Percentiles rank a stretch among this genome's conserved stretches.
phyloP scores from a whole-genome alignment of 768 basidiomycete species.

The Psilocybe tampanensis region DNA sequence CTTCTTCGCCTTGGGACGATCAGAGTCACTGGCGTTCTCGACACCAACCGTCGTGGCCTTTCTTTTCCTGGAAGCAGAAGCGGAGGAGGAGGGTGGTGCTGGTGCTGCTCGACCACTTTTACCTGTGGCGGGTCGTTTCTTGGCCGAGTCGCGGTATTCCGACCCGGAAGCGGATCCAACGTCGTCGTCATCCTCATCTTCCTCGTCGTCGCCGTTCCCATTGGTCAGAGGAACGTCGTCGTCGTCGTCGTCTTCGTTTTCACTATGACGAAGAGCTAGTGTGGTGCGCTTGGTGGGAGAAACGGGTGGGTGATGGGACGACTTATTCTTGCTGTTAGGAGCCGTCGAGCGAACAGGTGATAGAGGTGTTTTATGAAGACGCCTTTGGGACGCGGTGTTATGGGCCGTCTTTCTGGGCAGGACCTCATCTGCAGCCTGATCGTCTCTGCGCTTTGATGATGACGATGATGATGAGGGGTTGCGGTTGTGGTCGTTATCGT shows the following conservation, averaged over 20 bases:
- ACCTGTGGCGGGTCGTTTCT: slow-evolving; percentile 14
- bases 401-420: too few relatives aligned
- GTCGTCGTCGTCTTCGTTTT: slow-evolving; percentile 17
- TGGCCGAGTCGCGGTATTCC: slow-evolving; percentile 21
- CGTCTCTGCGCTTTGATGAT: slow-evolving; percentile 27
- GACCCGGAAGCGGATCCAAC: slow-evolving; percentile 23
- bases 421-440: neutral
- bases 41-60: slow-evolving; percentile 18
- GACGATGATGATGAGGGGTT: too few relatives aligned
- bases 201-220: slow-evolving; percentile 22
- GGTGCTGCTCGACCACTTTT: too few relatives aligned
- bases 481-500: too few relatives aligned
- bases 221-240: slow-evolving; percentile 12
- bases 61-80: slow-evolving; percentile 19
- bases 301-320: slow-evolving; percentile 10
- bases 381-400: neutral
- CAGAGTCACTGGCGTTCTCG: slow-evolving; percentile 21
- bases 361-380: neutral
- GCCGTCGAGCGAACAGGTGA: neutral
- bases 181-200: too few relatives aligned
- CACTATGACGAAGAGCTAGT: slow-evolving; percentile 9
- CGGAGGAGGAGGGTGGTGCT: too few relatives aligned
- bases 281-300: slow-evolving; percentile 7
- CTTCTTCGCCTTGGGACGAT: slow-evolving; percentile 14
- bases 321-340: neutral